phyloP scores from a whole-genome alignment of 192 early-diverging fungal genomes.

The Mycoemilia scoparia region DNA sequence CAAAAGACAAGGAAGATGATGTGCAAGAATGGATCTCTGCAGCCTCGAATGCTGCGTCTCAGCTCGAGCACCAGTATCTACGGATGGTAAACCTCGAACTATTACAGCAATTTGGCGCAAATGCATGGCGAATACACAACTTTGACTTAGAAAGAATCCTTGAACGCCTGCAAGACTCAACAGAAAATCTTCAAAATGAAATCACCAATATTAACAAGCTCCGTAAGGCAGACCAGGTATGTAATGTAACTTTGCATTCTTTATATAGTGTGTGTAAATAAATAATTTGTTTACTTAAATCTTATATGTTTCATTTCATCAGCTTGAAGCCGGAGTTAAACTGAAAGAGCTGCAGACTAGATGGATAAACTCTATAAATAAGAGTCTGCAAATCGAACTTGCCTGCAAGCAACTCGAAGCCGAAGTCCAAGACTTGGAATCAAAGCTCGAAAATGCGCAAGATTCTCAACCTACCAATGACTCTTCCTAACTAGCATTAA shows the following conservation, averaged over 20 bases:
- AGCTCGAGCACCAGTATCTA: slow-evolving; percentile 24
- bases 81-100: slow-evolving; percentile 22
- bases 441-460: not conserved
- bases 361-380: slow-evolving; percentile 16
- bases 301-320: no score
- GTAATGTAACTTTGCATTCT: no score
- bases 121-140: slow-evolving; percentile 24
- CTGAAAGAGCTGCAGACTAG: slow-evolving; percentile 10
- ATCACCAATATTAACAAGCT: slow-evolving; percentile 16
- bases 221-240: no score
- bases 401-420: slow-evolving; percentile 8
- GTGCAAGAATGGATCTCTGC: slow-evolving; percentile 12
- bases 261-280: no score
- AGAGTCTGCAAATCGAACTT: slow-evolving; percentile 23
- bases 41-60: slow-evolving; percentile 19
- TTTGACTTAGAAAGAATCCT: slow-evolving; percentile 20
- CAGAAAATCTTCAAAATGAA: slow-evolving; percentile 4
- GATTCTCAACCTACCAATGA: no score
- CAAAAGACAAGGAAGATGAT: not conserved
- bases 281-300: no score
- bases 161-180: slow-evolving; percentile 7
- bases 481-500: no score
- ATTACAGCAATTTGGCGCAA: slow-evolving; percentile 23
- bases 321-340: slow-evolving; percentile 13
- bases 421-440: slow-evolving; percentile 9